Conservation (phyloP, 2,329 filamentous ascomycete genomes). For the Penicillium sp. region DNA sequence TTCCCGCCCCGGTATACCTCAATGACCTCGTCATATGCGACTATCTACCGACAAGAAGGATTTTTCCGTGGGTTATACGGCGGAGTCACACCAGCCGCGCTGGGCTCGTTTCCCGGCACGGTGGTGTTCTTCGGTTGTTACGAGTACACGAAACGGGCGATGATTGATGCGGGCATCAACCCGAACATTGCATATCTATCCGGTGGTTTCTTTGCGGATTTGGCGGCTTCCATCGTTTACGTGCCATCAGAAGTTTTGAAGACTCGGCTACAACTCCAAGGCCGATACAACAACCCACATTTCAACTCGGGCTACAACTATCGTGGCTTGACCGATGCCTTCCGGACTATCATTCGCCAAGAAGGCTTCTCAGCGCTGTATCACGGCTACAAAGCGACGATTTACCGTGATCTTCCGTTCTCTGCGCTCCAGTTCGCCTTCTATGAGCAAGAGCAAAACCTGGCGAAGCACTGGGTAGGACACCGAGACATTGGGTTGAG, state of each 20-base stretch:
- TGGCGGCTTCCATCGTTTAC: slow-evolving; percentile 89
- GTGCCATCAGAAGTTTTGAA: slow-evolving; percentile 98
- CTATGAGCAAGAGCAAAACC: slow-evolving; percentile 87
- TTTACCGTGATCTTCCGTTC: slow-evolving; percentile 92
- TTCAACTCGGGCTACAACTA: slow-evolving; percentile 98
- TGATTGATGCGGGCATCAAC: slow-evolving; percentile 82
- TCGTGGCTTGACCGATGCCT: slow-evolving; percentile 78
- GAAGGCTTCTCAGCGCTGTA: slow-evolving; percentile 88
- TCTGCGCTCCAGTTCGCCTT: slow-evolving; percentile 97
- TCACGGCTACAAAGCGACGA: slow-evolving; percentile 94
- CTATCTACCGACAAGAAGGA: slow-evolving; percentile 90
- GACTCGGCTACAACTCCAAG: slow-evolving; percentile 93
- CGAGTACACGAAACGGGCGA: slow-evolving; percentile 86
- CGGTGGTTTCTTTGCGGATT: slow-evolving; percentile 87
- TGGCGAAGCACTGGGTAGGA: slow-evolving; percentile 76
- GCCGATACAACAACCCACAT: slow-evolving; percentile 90
- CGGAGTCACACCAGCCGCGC: slow-evolving; percentile 86
- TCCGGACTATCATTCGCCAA: slow-evolving; percentile 75
- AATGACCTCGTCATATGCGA: slow-evolving; percentile 86
- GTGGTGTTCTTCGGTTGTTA: slow-evolving; percentile 96
- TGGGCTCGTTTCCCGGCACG: slow-evolving; percentile 91
- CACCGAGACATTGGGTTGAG: slow-evolving; percentile 81
- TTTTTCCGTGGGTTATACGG: slow-evolving; percentile 83
- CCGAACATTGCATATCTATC: slow-evolving; percentile 83
- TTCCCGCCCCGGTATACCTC: slow-evolving; percentile 91